A percentile compares a stretch with the other conserved stretches of the same genome.
phyloP scores from a whole-genome alignment of 768 basidiomycete genomes.

The Tylopilus vinaceipallidus region DNA sequence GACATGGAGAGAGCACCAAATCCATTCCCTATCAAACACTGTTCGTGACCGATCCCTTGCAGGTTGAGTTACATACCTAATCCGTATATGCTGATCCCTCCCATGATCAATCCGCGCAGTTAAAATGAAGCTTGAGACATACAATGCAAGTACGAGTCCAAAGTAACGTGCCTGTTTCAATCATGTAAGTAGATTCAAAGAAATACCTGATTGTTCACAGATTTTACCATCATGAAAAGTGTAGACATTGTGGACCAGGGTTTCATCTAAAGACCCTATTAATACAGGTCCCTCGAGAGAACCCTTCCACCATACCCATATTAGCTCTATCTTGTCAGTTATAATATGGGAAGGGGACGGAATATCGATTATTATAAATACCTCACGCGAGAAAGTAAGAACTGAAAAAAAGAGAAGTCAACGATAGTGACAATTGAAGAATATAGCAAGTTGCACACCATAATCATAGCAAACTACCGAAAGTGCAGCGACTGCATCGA shows the following conservation, averaged over 20 bases:
- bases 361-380: background rate
- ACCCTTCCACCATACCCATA: slow-evolving; percentile 10
- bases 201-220: background rate
- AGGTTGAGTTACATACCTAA: slow-evolving; percentile 2
- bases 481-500: background rate
- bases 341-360: background rate
- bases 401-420: background rate
- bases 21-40: background rate
- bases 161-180: slow-evolving; percentile 6
- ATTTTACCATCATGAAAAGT: slow-evolving; percentile 11
- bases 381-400: slow-evolving; percentile 11
- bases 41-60: background rate
- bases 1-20: background rate
- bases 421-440: background rate
- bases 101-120: background rate
- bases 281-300: background rate
- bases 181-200: background rate
- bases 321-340: background rate
- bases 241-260: slow-evolving; percentile 10
- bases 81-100: background rate
- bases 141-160: slow-evolving; percentile 7
- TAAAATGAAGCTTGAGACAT: background rate
- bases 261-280: slow-evolving; percentile 4
- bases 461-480: slow-evolving; percentile 11
- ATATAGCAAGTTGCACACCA: background rate